Conservation (phyloP, 1,284 basidiomycete species). For the Puccinia triticina region DNA sequence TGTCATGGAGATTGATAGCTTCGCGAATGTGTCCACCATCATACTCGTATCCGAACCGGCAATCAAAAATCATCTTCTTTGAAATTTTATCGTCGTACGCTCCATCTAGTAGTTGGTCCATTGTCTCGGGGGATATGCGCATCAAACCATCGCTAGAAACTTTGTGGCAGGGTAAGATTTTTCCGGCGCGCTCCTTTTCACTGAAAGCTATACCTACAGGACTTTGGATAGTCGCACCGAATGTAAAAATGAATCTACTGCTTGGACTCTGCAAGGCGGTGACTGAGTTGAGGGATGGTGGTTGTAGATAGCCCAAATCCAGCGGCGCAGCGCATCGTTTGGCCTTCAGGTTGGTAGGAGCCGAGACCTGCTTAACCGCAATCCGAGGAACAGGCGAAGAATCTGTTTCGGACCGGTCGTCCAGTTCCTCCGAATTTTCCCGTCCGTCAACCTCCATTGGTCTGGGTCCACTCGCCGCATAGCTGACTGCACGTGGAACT, state of each 20-base stretch:
- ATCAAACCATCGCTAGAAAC: constrained; percentile 93
- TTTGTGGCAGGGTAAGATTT: constrained; percentile 88
- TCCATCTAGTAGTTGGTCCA: constrained; percentile 72
- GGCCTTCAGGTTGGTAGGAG: neutral
- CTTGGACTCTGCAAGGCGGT: neutral
- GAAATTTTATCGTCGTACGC: constrained; percentile 69
- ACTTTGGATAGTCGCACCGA: constrained; percentile 32
- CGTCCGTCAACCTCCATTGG: neutral
- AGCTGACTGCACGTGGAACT: neutral
- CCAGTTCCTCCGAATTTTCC: neutral
- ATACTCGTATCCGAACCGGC: constrained; percentile 97
- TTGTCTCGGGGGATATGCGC: constrained; percentile 77
- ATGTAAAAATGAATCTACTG: neutral
- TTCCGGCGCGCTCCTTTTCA: constrained; percentile 87
- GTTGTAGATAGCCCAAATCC: neutral
- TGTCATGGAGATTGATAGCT: constrained; percentile 89
- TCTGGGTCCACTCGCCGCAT: neutral
- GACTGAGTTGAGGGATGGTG: neutral
- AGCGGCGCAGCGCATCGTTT: constrained; percentile 18
- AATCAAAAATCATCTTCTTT: constrained; percentile 83
- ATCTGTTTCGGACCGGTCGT: neutral
- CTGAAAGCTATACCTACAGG: constrained; percentile 66
- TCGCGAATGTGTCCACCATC: constrained; percentile 88
- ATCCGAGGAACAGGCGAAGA: neutral
- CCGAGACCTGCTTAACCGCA: neutral